Percentiles rank a stretch among this genome's conserved stretches.
phyloP scores from a whole-genome alignment of 2,329 filamentous ascomycete genomes.

The Arthrobotrys sphaeroides region DNA sequence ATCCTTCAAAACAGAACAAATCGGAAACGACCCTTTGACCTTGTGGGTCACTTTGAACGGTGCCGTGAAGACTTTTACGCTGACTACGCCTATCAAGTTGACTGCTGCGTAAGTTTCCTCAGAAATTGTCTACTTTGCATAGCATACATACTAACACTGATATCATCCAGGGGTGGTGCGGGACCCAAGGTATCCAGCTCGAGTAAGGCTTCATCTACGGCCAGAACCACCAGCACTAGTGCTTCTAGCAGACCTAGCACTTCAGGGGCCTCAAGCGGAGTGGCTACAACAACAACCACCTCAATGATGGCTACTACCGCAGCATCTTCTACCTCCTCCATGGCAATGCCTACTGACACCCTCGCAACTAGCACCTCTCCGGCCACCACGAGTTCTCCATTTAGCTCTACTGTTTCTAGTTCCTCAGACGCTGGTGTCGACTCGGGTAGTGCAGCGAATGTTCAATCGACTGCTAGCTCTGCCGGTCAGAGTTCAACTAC shows the following conservation, averaged over 20 bases:
- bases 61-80: constrained; percentile 24
- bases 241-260: neutral
- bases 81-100: constrained; percentile 37
- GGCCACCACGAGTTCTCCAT: constrained; percentile 11
- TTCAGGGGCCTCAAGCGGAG: neutral
- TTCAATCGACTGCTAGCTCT: neutral
- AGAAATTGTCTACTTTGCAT: neutral
- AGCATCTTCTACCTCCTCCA: neutral
- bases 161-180: constrained; percentile 14
- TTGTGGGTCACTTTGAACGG: constrained; percentile 36
- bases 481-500: constrained; percentile 6
- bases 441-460: neutral
- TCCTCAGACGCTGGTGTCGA: neutral
- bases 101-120: constrained; percentile 26
- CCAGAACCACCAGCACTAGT: neutral
- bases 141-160: constrained; percentile 2
- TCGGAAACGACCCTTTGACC: constrained; percentile 35
- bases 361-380: constrained; percentile 2
- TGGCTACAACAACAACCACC: neutral
- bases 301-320: neutral
- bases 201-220: constrained; percentile 13
- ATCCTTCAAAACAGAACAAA: constrained; percentile 28
- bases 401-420: neutral
- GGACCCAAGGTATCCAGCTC: constrained; percentile 24
- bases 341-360: neutral